Percentiles rank a stretch among this genome's conserved stretches.
These are phyloP conservation scores for Xylaria sp. DNA, from an alignment of 2,329 filamentous ascomycete genomes.

Conservation along the genomic window DNA sequence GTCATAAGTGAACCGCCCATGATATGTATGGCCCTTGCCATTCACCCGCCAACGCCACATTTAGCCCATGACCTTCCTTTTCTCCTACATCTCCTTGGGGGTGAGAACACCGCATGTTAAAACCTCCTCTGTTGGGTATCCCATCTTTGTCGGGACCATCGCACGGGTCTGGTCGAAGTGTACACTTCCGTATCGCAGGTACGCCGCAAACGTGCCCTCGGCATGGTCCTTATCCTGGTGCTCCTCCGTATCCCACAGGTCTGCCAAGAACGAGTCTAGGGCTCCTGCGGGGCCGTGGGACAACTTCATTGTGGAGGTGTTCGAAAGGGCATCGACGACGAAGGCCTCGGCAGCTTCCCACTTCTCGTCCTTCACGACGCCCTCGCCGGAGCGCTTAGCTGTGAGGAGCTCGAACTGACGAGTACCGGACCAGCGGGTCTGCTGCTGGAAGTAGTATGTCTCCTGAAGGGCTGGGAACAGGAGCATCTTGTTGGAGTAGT, in stretches of 20 bases:
- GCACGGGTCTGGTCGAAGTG: conserved; percentile 28
- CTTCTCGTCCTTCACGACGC: conserved; percentile 24
- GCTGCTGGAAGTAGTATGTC: conserved; percentile 29
- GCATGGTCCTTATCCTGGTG: conserved; percentile 30
- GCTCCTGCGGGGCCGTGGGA: conserved; percentile 30
- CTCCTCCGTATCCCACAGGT: conserved; percentile 32
- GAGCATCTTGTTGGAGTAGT: conserved; percentile 31
- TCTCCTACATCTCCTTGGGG: conserved; percentile 15
- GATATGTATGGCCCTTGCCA: not conserved
- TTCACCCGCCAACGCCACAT: not conserved
- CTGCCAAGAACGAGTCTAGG: conserved; percentile 29
- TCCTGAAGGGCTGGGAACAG: conserved; percentile 31
- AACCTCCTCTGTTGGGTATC: conserved; percentile 25
- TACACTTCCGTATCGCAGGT: conserved; percentile 30
- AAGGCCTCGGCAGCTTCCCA: conserved; percentile 30
- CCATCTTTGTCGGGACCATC: conserved; percentile 24
- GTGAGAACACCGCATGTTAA: conserved; percentile 25
- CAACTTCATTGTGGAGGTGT: conserved; percentile 33
- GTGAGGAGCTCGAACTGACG: conserved; percentile 32
- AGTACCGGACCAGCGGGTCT: conserved; percentile 30
- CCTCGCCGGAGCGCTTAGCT: conserved; percentile 24
- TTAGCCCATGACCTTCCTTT: not conserved
- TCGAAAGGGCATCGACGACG: conserved; percentile 30
- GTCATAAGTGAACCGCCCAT: not conserved
- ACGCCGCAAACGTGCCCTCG: conserved; percentile 30